Evolutionary conservation across 2,329 filamentous ascomycete genomes (phyloP), one percentile per base, ranked within the genome.

Genomic region (Fusarium liriodendri): DNA sequence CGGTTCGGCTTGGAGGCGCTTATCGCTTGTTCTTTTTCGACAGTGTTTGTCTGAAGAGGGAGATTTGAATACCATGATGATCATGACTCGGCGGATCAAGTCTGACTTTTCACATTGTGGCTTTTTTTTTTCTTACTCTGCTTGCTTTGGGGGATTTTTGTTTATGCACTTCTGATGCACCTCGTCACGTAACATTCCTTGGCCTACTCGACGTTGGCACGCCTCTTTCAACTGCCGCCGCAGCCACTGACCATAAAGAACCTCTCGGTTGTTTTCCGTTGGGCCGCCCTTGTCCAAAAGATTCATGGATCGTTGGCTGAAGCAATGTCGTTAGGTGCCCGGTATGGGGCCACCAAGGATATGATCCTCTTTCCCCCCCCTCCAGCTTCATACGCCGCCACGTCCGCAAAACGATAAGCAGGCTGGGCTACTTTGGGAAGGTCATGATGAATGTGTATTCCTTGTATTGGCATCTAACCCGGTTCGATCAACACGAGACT

Each of bases 341-440:
- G n/a, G 40, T 47, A 50, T 50, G 45, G 45, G 29, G 52, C 52
- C 65, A 63, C 25, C 27, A 52, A 52, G 47, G 47, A 20, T 52
- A 27, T 52, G 47, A 52, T 32, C 47, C 47, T 29, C 22, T 25
- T 47, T 50, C 11, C 25, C 45, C 45, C 54, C 59, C 20, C 20
- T 29, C 25, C 55, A 3, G 40, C 50, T 57, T 63, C 57, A 45
- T 52, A 68, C 59, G 66, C 71, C 59, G 66, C 71, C 71, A 67
- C 63, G 64, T 63, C 58, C 64, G 38, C 42, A 60, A 60, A n/a
- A 66, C 38, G 64, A 72, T 77, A 71, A 68, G 64, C 33, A 72
- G 58, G 54, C 68, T 77, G 66, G 52, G 55, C 76, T 76, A 45
- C 29, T 73, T 78, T 59, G 29, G 76, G 76, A 78, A 77, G 76